phyloP scores from a whole-genome alignment of 2,329 filamentous ascomycete species.

The Fusarium tricinctum region DNA sequence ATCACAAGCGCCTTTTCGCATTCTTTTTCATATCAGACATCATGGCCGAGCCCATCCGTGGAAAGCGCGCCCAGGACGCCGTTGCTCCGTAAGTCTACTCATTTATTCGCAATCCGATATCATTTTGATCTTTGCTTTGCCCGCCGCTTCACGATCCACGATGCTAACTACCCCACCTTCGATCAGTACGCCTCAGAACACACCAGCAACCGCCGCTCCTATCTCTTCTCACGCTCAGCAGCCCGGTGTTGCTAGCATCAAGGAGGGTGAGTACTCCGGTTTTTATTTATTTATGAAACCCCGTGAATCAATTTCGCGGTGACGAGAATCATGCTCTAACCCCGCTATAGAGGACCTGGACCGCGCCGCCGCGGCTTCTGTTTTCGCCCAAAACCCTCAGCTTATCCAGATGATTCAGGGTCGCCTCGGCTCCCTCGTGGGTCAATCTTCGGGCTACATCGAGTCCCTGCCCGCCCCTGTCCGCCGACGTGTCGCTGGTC shows the following conservation, averaged over 20 bases:
- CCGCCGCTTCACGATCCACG: conserved; percentile 40
- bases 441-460: conserved; percentile 96
- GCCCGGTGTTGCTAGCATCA: conserved; percentile 93
- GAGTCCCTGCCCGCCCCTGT: conserved; percentile 92
- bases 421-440: conserved; percentile 92
- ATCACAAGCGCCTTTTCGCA: conserved; percentile 48
- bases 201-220: conserved; percentile 92
- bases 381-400: conserved; percentile 95
- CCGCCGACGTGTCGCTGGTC: conserved; percentile 91
- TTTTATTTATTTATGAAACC: conserved; percentile 5
- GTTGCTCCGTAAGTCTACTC: conserved; percentile 69
- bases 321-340: conserved; percentile 36
- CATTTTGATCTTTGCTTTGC: conserved; percentile 40
- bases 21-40: conserved; percentile 53
- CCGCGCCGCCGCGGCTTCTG: conserved; percentile 85
- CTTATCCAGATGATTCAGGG: conserved; percentile 98
- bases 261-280: conserved; percentile 80
- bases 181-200: conserved; percentile 97
- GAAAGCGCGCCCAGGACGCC: conserved; percentile 70
- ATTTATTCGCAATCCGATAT: conserved; percentile 31
- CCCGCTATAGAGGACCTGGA: conserved; percentile 83
- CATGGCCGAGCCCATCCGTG: conserved; percentile 75
- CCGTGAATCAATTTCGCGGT: conserved; percentile 21
- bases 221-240: conserved; percentile 98
- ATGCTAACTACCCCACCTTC: conserved; percentile 59